phyloP scores from a whole-genome alignment of 441 rosid genomes.

The Bocquillonia castaneifolia region DNA sequence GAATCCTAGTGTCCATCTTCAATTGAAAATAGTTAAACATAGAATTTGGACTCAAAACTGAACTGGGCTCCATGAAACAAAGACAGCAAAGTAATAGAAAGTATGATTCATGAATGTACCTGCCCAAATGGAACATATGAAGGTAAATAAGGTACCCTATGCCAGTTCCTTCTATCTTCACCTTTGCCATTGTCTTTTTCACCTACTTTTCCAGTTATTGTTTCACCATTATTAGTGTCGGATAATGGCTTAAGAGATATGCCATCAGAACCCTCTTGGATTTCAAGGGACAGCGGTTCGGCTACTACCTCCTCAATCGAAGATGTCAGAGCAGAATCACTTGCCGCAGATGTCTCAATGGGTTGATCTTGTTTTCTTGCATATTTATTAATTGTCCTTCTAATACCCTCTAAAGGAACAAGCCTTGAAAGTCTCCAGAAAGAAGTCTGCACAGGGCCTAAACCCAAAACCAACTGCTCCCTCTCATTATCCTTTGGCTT shows the following conservation, averaged over 20 bases:
- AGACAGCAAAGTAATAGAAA: background rate
- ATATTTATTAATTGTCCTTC: conserved; percentile 53
- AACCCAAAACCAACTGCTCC: conserved; percentile 85
- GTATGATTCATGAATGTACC: conserved; percentile 37
- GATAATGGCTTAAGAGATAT: conserved; percentile 81
- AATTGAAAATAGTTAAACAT: background rate
- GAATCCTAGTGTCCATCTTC: background rate
- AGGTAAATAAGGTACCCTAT: conserved; percentile 74
- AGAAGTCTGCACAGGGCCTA: conserved; percentile 90
- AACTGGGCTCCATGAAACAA: background rate
- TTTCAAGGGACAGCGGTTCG: conserved; percentile 84
- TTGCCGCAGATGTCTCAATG: conserved; percentile 33
- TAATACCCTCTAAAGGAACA: conserved; percentile 78
- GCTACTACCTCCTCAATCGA: conserved; percentile 56
- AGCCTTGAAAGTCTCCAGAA: conserved; percentile 93
- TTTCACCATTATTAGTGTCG: conserved; percentile 33
- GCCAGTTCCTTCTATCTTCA: conserved; percentile 58
- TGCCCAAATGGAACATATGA: conserved; percentile 94
- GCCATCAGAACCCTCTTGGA: conserved; percentile 93
- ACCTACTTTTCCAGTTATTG: conserved; percentile 34
- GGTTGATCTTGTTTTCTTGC: conserved; percentile 48
- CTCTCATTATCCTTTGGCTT: conserved; percentile 49
- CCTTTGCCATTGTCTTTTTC: conserved; percentile 36
- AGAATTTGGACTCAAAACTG: background rate
- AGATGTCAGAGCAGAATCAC: conserved; percentile 40